Evolutionary conservation across 805 yeast species (phyloP).

Genomic region (Blastobotrys muscicola): DNA sequence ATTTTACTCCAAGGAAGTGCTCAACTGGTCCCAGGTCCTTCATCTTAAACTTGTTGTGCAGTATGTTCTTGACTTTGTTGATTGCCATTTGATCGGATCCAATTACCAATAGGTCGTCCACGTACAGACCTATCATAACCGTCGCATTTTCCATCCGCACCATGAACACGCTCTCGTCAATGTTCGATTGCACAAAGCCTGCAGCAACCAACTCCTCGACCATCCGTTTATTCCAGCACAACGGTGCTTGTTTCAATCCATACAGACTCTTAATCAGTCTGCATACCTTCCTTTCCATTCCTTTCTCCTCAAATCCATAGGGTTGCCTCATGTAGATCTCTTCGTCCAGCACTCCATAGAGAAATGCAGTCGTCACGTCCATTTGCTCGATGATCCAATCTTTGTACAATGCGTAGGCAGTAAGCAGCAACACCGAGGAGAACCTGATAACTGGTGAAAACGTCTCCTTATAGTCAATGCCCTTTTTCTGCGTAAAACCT

Average conservation of each 20-base stretch:
- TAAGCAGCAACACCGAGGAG: neutral
- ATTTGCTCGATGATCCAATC: neutral
- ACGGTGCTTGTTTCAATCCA: neutral
- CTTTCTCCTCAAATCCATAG: neutral
- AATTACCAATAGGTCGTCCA: neutral
- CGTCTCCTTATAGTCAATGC: conserved; percentile 1
- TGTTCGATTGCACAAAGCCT: too few relatives aligned
- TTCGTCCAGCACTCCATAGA: neutral
- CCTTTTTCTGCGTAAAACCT: neutral
- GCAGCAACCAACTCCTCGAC: neutral
- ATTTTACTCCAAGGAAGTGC: neutral
- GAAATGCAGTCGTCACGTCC: neutral
- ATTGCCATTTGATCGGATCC: neutral
- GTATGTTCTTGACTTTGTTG: neutral
- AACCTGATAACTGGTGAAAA: neutral
- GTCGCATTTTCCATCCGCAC: too few relatives aligned
- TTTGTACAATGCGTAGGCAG: neutral
- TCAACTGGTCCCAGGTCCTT: neutral
- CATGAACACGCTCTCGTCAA: too few relatives aligned
- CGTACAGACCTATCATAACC: neutral
- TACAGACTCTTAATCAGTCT: neutral
- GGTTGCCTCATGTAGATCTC: neutral
- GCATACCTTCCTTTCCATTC: neutral
- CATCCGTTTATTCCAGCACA: neutral
- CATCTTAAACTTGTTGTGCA: neutral